Evolutionary conservation across 2,329 filamentous ascomycete genomes (phyloP).

Genomic region (Claviceps lovelessii): DNA sequence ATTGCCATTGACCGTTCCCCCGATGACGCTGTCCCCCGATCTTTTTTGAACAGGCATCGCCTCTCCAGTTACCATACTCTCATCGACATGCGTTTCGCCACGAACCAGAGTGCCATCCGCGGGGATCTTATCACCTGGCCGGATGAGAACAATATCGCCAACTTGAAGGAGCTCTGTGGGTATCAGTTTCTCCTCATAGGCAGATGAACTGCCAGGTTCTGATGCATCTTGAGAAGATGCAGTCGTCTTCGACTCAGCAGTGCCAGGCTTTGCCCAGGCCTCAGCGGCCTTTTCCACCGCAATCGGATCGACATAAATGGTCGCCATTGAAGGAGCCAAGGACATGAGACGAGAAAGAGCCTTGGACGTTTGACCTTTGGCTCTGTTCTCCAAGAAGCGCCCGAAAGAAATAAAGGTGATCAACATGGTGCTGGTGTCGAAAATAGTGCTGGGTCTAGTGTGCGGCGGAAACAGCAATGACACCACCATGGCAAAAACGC

Average conservation of each 20-base stretch:
- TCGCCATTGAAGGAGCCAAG: constrained; percentile 87
- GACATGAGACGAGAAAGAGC: constrained; percentile 92
- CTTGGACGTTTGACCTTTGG: constrained; percentile 91
- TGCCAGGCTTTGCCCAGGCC: constrained; percentile 39
- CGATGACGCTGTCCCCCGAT: constrained; percentile 66
- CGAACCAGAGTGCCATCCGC: constrained; percentile 78
- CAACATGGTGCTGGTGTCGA: constrained; percentile 96
- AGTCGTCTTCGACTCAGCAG: constrained; percentile 21
- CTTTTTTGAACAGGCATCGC: constrained; percentile 88
- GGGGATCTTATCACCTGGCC: constrained; percentile 91
- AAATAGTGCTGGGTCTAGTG: constrained; percentile 70
- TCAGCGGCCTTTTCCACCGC: constrained; percentile 84
- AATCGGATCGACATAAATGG: constrained; percentile 89
- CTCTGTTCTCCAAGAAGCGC: constrained; percentile 81
- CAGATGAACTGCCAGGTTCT: constrained; percentile 33
- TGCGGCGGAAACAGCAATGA: constrained; percentile 65
- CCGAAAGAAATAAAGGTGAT: constrained; percentile 91
- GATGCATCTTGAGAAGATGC: constrained; percentile 24
- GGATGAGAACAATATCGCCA: constrained; percentile 81
- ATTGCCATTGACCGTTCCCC: constrained; percentile 88
- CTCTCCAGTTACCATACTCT: constrained; percentile 98
- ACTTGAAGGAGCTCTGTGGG: constrained; percentile 90
- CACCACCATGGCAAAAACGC: constrained; percentile 70
- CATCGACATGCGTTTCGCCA: constrained; percentile 86
- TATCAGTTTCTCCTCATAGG: constrained; percentile 70